A percentile compares a stretch with the other conserved stretches of the same genome.
phyloP scores from a whole-genome alignment of 148 eudicot genomes.

The Silene latifolia region DNA sequence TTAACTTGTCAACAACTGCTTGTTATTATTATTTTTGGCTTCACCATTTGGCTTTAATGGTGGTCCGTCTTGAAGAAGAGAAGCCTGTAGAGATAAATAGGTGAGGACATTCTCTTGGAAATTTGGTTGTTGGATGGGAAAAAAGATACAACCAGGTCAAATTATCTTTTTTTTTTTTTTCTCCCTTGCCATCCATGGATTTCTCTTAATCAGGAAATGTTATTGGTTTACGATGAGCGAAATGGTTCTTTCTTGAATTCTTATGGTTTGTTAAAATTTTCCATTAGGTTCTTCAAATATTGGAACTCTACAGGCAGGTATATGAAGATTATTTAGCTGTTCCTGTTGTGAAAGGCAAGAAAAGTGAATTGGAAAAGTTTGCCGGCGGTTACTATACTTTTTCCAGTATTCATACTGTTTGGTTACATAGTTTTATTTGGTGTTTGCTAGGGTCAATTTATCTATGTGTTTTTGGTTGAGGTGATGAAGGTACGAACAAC shows the following conservation, averaged over 20 bases:
- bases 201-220: neutral
- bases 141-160: too few relatives aligned
- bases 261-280: constrained; percentile 7
- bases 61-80: too few relatives aligned
- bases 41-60: neutral
- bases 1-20: neutral
- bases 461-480: too few relatives aligned
- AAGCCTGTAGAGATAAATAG: too few relatives aligned
- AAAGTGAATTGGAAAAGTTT: constrained; percentile 94
- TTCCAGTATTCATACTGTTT: too few relatives aligned
- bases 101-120: too few relatives aligned
- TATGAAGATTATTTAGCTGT: constrained; percentile 95
- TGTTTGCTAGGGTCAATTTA: too few relatives aligned
- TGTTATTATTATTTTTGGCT: neutral
- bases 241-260: neutral
- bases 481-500: too few relatives aligned
- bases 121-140: too few relatives aligned
- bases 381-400: constrained; percentile 97
- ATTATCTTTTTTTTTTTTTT: too few relatives aligned
- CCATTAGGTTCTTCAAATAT: constrained; percentile 59
- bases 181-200: neutral
- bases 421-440: too few relatives aligned
- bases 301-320: constrained; percentile 73
- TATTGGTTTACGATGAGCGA: neutral
- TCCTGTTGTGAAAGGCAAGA: constrained; percentile 88